Evolutionary conservation across 257 asterid species (phyloP), one percentile per base, ranked within the genome.

Genomic region (Euphrasia confusa): DNA sequence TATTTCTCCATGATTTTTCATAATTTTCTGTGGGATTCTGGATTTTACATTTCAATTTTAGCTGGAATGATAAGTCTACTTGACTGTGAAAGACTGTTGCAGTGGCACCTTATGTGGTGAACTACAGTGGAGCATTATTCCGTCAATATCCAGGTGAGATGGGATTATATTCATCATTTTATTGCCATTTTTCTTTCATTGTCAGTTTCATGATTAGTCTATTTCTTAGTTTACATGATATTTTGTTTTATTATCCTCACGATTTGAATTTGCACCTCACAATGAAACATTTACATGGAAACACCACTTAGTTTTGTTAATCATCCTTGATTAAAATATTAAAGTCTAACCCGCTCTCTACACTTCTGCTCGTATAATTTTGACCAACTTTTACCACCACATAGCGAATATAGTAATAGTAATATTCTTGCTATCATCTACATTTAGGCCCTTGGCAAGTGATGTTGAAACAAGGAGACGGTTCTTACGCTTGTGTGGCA

Each of bases 391-490:
- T 30, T 1, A 30, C 33, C 33, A 30, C 33, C 33, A 3, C 33
- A 30, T 30, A 30, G 33, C 4, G 4, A 30, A 30, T 30, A 30
- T 4, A 30, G 33, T 30, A 30, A 30, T 30, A 30, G 33, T 30
- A 30, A 30, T 30, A 50, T n/a, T 50, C 3, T 4, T 17, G 55
- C 28, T 24, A 30, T 68, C 27, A 10, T 54, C 59, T 61, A 33
- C 10, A 9, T 74, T 26, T 75, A 92, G 99, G 99, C 67, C 99
- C 99, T 60, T 89, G 99, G 97, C 99, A 86, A 76, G 99, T 92
- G 71, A 92, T 92, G 99, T 68, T 92, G 84, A 89, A 89, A 82
- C 99, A 92, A 71, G 63, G 79, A 55, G 96, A 92, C 55, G 86
- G 86, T 74, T 92, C 99, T n/a, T 89, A 71, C 66, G 99, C 92